Evolutionary conservation across 2,329 filamentous ascomycete species (phyloP).

Genomic region (Dendryphion nanum): DNA sequence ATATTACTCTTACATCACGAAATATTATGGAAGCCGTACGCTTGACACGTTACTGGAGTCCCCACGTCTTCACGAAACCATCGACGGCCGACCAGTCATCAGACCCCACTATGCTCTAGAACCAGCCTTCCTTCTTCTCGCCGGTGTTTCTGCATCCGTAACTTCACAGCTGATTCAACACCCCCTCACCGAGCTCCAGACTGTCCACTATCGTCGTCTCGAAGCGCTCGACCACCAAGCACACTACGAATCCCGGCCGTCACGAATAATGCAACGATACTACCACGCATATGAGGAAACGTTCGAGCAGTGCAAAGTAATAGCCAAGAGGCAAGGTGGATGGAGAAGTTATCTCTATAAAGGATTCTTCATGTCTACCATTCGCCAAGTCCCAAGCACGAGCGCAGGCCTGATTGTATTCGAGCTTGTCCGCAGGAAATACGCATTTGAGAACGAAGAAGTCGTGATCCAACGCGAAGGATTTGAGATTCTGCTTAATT

Average conservation of each 20-base stretch:
- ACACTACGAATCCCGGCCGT: conserved; percentile 31
- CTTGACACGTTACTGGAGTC: conserved; percentile 28
- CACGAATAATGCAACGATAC: conserved; percentile 57
- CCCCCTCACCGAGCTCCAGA: conserved; percentile 68
- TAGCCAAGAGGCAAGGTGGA: conserved; percentile 59
- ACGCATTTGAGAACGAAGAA: conserved; percentile 61
- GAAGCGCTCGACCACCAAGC: conserved; percentile 67
- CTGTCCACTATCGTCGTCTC: conserved; percentile 70
- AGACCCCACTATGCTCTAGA: conserved; percentile 74
- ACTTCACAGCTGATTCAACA: conserved; percentile 69
- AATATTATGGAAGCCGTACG: conserved; percentile 58
- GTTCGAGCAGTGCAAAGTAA: conserved; percentile 57
- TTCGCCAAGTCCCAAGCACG: conserved; percentile 73
- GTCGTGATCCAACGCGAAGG: conserved; percentile 57
- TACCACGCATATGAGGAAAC: conserved; percentile 71
- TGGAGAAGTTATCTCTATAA: conserved; percentile 66
- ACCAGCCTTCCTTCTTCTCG: conserved; percentile 67
- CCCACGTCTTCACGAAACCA: conserved; percentile 16
- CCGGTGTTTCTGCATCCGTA: conserved; percentile 67
- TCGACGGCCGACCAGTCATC: conserved; percentile 52
- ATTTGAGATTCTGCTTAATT: conserved; percentile 65
- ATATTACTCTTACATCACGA: conserved; percentile 69
- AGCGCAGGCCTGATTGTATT: conserved; percentile 77
- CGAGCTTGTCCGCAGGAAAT: conserved; percentile 72
- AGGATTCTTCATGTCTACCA: conserved; percentile 70